Base-by-base conservation (phyloP, 345 rosid genomes). In the Corchorus olitorius region DNA sequence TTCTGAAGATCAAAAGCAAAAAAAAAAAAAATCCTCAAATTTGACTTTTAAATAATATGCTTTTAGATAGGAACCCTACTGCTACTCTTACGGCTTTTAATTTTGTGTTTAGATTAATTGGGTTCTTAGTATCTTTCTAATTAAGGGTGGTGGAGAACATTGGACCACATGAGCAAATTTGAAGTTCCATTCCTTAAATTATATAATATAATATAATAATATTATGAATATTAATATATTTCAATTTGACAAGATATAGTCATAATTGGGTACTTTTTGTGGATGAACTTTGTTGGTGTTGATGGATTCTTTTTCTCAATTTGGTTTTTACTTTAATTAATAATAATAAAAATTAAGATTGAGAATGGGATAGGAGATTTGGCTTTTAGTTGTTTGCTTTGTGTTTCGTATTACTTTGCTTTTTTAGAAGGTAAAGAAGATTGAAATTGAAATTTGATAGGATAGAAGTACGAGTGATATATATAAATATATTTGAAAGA, bases 361-460 rank as follows among this genome's bases (percentile, higher is more conserved):
- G 82, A 65, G 64, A 75, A 81, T 27, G 27, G 78, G 86, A 84
- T 74, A 33, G 76, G 83, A 70, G 84, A 77, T 81, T 84, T 77
- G 86, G 86, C 82, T 65, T 84, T 73, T 84, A 63, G 84, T 59
- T 83, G 81, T 81, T 27, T 59, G 9, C 65, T 14, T 1, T 34
- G 27, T 43, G 63, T 73, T 58, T 41, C 20, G 11, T 16, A 22
- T 43, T 16, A 20, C 27, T 48, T 56, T 60, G 34, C 39, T 58
- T 70, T 70, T 70, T 60, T 27, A 45, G 56, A 33, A 72, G 15
- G 75, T 13, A 8, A 65, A 46, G 60, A 27, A 35, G 3, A 20
- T 58, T 35, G 27, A 55, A 49, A 52, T 39, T 13, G 52, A 63
- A 45, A 45, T 45, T 34, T 37, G 68, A 72, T 15, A 20, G 14